Conservation (phyloP, 2,329 filamentous ascomycete genomes). For the Emericellopsis cladophorae region DNA sequence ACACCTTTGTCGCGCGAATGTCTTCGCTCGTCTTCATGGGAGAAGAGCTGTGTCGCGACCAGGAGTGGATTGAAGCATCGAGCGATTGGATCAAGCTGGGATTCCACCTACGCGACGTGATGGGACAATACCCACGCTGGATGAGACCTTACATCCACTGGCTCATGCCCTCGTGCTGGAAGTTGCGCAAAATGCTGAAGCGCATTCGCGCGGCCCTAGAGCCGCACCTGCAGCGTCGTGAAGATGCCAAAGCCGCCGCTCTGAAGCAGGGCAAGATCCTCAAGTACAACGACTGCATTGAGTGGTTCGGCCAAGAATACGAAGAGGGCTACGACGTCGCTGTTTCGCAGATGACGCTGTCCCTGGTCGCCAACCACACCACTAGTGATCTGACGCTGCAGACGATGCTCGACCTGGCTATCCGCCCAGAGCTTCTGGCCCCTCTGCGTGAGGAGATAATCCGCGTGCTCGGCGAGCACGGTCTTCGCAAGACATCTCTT, state of each 20-base stretch:
- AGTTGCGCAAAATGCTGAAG: conserved; percentile 3
- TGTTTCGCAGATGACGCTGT: conserved; percentile 7
- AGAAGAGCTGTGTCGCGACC: conserved; percentile 7
- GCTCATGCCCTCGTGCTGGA: conserved; percentile 7
- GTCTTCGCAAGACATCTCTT: conserved; percentile 9
- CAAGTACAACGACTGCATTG: conserved; percentile 7
- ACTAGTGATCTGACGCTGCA: conserved; percentile 19
- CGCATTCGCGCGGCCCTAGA: conserved; percentile 4
- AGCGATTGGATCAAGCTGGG: conserved; percentile 3
- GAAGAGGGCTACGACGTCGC: neutral
- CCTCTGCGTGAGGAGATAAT: conserved; percentile 26
- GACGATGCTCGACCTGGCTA: conserved; percentile 19
- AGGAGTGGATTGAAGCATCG: conserved; percentile 8
- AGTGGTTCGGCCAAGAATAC: conserved; percentile 7
- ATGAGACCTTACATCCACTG: conserved; percentile 7
- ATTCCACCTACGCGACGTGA: conserved; percentile 2
- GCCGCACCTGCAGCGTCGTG: conserved; percentile 6
- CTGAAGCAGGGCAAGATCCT: conserved; percentile 1
- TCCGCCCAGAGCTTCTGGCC: conserved; percentile 20
- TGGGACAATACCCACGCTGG: conserved; percentile 6
- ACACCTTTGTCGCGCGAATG: conserved; percentile 6
- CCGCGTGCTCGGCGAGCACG: conserved; percentile 3
- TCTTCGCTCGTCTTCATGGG: conserved; percentile 9
- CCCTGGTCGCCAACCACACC: conserved; percentile 40
- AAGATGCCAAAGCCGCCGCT: conserved; percentile 3